Evolutionary conservation across 177 flowering plant species (phyloP).

Genomic region (Vitis hybrid): DNA sequence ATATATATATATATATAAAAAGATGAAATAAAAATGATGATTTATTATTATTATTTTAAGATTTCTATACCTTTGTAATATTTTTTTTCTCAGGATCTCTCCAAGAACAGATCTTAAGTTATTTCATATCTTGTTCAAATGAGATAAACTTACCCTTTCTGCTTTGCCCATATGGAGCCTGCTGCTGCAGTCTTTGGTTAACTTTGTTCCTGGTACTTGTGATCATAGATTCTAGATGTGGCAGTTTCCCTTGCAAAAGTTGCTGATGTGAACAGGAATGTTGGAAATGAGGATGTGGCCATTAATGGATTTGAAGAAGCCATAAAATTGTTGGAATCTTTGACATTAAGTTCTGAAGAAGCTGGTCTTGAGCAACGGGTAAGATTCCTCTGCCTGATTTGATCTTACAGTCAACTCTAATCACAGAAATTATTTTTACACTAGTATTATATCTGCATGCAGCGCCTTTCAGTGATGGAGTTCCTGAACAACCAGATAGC

Average conservation of each 20-base stretch:
- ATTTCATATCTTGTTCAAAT: no score
- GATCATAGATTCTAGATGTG: slow-evolving; percentile 63
- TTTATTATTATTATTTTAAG: no score
- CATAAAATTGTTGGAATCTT: slow-evolving; percentile 63
- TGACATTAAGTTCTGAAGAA: slow-evolving; percentile 58
- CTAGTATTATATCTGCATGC: slow-evolving; percentile 26
- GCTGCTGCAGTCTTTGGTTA: no score
- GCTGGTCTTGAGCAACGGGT: slow-evolving; percentile 71
- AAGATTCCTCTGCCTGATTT: slow-evolving; percentile 14
- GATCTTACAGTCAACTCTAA: neutral
- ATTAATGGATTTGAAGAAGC: slow-evolving; percentile 80
- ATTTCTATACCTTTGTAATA: no score
- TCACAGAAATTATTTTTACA: neutral
- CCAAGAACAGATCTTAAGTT: no score
- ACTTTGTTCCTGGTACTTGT: slow-evolving; percentile 1
- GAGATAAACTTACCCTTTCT: no score
- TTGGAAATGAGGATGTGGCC: slow-evolving; percentile 71
- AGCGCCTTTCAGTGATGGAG: slow-evolving; percentile 83
- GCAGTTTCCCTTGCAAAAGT: slow-evolving; percentile 95
- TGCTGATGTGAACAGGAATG: slow-evolving; percentile 81
- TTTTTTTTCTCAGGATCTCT: no score
- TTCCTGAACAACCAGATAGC: slow-evolving; percentile 68
- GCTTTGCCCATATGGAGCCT: neutral
- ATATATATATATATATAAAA: no score
- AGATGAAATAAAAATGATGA: no score